A percentile compares a stretch with the other conserved stretches of the same genome.
Conservation (phyloP, 2,329 filamentous ascomycete genomes). For the Trichoderma breve region DNA sequence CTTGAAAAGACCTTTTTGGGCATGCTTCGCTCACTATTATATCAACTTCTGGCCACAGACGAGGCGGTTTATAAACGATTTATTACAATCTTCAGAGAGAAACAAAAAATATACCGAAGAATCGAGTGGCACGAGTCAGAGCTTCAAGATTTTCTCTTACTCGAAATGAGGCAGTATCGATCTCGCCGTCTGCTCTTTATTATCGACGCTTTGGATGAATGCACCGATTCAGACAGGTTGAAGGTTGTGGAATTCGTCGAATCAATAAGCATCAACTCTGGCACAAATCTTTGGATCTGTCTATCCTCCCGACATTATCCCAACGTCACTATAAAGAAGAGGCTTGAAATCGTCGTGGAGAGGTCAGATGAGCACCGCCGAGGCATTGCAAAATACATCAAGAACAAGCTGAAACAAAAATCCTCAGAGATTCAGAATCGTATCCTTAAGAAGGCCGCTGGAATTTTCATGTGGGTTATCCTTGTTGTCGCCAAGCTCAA, state of each 20-base stretch:
- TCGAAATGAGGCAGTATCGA: neutral
- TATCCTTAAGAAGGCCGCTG: neutral
- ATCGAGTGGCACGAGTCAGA: neutral
- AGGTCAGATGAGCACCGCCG: neutral
- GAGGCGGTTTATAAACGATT: too few species aligned
- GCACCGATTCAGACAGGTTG: neutral
- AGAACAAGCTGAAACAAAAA: neutral
- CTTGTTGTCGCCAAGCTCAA: neutral
- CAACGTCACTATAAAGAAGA: neutral
- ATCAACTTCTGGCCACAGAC: neutral
- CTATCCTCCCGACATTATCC: neutral
- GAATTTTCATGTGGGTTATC: neutral
- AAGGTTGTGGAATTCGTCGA: neutral
- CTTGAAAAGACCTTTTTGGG: neutral
- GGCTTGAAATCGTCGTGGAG: neutral
- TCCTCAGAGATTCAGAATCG: neutral
- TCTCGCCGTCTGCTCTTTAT: neutral
- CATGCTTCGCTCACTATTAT: neutral
- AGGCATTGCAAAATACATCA: neutral
- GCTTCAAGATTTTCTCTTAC: neutral
- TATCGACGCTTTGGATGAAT: neutral
- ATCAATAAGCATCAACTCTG: neutral
- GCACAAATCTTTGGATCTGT: neutral
- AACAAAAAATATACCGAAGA: neutral
- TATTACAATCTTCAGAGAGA: neutral